Evolutionary conservation across 2,329 filamentous ascomycete species (phyloP), one percentile per base, ranked within the genome.

Genomic region (Aureobasidium sp.): DNA sequence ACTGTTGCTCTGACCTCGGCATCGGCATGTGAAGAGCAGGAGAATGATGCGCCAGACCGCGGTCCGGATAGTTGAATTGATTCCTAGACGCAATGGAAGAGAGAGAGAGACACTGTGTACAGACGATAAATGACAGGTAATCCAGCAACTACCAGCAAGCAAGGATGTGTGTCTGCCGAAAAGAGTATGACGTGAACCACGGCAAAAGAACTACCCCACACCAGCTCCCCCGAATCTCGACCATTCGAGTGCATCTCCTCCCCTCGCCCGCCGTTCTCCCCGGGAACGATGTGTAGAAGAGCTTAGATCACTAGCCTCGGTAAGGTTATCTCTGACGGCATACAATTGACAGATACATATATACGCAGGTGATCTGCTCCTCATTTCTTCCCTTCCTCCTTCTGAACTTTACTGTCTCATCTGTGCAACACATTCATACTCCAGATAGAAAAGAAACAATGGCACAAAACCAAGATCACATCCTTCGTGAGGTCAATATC

Each of bases 401-500:
- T 37, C 37, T 55, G 51, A 55, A 55, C 51, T n/a, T 42, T 20
- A 17, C 20, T 45, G 15, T 59, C 31, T 8, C 34, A 34, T 34
- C 44, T 42, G 44, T 27, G 34, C n/a, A 42, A 47, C 44, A 29
- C 25, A 45, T 45, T 17, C n/a, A 41, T 4, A 41, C 20, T 5
- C 27, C 47, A 41, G 12, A 49, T 20, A 60, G 39, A 22, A 22
- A 41, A 60, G 17, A 49, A 62, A 65, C 58, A 60, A 67, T 67
- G 64, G 64, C 65, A 57, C 44, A 34, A 51, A 65, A 61, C 58
- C 56, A 67, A 47, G 89, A 96, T 62, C 78, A 82, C 67, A 89
- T 96, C 73, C 87, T 97, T 68, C 87, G 91, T 76, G 91, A 91
- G 77, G 92, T 97, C 72, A 85, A 87, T 77, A 85, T 97, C 81